A percentile compares a stretch with the other conserved stretches of the same genome.
Evolutionary conservation across 139 green algal species (phyloP).

Genomic region (Yamagishiella unicocca): DNA sequence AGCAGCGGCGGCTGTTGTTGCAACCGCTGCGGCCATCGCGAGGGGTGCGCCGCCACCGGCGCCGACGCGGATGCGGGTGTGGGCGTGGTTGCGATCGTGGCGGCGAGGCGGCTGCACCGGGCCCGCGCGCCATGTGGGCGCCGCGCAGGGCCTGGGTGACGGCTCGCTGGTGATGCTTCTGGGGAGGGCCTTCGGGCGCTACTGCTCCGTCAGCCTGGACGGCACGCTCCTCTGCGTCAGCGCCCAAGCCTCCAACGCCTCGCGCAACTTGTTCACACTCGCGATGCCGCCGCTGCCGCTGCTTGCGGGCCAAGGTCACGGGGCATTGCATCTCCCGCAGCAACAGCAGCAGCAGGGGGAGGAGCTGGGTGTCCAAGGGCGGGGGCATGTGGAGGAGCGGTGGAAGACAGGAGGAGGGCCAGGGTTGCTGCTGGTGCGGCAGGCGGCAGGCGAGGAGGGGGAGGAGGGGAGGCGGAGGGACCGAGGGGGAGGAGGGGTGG

Average conservation of each 20-base stretch:
- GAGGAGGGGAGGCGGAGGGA: not conserved
- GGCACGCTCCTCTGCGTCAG: constrained; percentile 39
- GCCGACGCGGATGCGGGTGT: not conserved
- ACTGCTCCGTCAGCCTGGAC: constrained; percentile 35
- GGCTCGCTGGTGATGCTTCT: constrained; percentile 24
- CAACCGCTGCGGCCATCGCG: not conserved
- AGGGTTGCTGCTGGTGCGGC: not conserved
- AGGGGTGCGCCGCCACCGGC: not conserved
- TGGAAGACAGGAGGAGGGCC: not conserved
- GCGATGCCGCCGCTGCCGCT: not conserved
- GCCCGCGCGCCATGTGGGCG: not conserved
- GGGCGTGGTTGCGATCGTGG: not conserved
- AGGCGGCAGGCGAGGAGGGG: not conserved
- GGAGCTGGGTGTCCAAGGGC: not conserved
- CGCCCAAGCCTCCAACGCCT: constrained; percentile 31
- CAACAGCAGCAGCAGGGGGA: not conserved
- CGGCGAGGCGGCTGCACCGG: not conserved
- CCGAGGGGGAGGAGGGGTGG: not conserved
- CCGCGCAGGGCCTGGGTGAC: constrained; percentile 2
- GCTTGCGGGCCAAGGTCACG: not conserved
- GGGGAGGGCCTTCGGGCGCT: not conserved
- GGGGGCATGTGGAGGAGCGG: not conserved
- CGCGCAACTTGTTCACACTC: constrained; percentile 34
- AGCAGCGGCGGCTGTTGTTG: not conserved
- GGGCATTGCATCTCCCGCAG: not conserved